Base-by-base conservation (phyloP, 148 eudicot genomes). In the Chenopodium suecicum region DNA sequence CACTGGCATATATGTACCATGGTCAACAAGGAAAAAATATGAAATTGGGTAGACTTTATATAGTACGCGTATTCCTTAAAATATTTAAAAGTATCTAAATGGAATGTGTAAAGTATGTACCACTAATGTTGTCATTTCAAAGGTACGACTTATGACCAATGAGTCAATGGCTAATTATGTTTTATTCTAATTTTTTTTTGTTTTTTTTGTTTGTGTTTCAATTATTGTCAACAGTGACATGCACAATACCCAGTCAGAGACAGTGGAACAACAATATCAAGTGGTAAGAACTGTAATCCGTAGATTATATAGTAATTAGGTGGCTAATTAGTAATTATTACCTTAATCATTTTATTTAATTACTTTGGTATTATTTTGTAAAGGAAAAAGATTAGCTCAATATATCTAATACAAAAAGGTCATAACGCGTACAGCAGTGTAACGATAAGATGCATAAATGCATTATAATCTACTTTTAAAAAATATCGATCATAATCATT, bases 211-310 rank as follows among this genome's bases (percentile, higher is more conserved):
- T 70, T 4, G 25, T 31, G 1, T 10, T 22, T 68, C 52, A 52
- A 70, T 34, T 16, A 63, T 14, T 19, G 7, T 78, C 25, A 13
- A 34, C 64, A 83, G 85, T 68, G 88, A 86, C 34, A 34, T 62
- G 48, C 79, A 86, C 6, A 80, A 83, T 77, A 34, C 46, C 8
- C 73, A 75, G 13, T 32, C 83, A 0, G 83, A 83, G 74, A 86
- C 86, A 50, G 32, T 86, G 63, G 81, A 80, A n/a, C 48, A 86
- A 31, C 88, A 86, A 77, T 86, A 86, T 73, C 60, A 80, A 76
- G 78, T 80, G 88, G 88, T 86, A 86, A 37, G 85, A 34, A 64
- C 34, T 60, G 8, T 11, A n/a, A 0, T 37, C 44, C 44, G 7
- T 37, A 37, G 44, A 37, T 6, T 37, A 37, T 37, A 6, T 37